Percentiles rank a stretch among this genome's conserved stretches.
These are phyloP conservation scores for Colletotrichum filicis DNA, from an alignment of 2,329 filamentous ascomycete genomes.

Conservation along the genomic window DNA sequence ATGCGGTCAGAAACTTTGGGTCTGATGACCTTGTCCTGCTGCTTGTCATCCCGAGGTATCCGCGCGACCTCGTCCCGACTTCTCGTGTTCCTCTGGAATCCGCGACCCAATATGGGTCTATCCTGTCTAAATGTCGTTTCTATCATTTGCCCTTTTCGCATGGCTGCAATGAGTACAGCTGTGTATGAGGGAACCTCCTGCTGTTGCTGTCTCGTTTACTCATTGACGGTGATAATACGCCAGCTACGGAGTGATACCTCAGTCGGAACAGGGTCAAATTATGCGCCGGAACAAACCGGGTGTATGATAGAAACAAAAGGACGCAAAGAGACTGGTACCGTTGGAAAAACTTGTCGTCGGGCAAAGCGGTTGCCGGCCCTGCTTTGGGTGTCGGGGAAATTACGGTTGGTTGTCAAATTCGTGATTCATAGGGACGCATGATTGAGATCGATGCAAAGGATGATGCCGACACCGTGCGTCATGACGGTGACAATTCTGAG, in stretches of 20 bases:
- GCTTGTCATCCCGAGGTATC: conserved; percentile 32
- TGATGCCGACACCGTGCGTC: conserved; percentile 3
- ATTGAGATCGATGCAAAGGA: not conserved
- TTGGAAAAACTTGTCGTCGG: not conserved
- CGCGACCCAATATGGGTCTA: conserved; percentile 19
- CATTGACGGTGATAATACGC: conserved; percentile 16
- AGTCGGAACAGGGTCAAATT: not conserved
- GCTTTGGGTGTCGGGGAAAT: not conserved
- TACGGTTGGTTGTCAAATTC: not conserved
- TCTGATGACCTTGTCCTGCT: conserved; percentile 34
- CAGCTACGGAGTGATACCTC: conserved; percentile 11
- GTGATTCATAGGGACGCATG: not conserved
- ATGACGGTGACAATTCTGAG: not conserved
- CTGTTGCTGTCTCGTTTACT: not conserved
- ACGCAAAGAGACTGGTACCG: not conserved
- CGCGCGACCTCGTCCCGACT: conserved; percentile 30
- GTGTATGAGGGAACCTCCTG: not conserved
- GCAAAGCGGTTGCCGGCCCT: not conserved
- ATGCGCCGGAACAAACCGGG: conserved; percentile 3
- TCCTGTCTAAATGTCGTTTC: conserved; percentile 26
- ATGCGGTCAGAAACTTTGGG: conserved; percentile 35
- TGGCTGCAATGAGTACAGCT: not conserved
- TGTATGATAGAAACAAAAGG: not conserved
- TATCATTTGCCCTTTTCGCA: not conserved
- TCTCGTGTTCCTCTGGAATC: conserved; percentile 29